Evolutionary conservation across 306 rosid species (phyloP).

Genomic region (Echinosophora koreensis): DNA sequence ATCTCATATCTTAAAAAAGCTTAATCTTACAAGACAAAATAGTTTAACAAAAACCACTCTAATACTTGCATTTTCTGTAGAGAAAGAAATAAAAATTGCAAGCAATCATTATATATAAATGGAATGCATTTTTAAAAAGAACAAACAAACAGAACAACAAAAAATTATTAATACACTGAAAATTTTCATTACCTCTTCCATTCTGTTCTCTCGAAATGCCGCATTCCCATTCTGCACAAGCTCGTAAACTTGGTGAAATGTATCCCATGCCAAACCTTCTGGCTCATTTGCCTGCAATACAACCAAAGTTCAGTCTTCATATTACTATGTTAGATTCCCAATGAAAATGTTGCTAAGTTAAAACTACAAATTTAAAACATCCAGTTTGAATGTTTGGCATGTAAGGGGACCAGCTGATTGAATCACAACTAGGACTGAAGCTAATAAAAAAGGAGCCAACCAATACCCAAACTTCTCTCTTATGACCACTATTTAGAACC

Average conservation of each 20-base stretch:
- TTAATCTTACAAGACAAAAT: neutral
- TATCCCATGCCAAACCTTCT: constrained; percentile 64
- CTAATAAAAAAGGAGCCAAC: constrained; percentile 9
- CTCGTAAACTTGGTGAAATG: constrained; percentile 61
- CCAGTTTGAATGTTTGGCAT: neutral
- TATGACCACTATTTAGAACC: neutral
- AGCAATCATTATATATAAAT: constrained; percentile 33
- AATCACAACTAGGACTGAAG: constrained; percentile 1
- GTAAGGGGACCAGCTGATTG: neutral
- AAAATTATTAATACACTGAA: constrained; percentile 3
- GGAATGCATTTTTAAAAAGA: constrained; percentile 17
- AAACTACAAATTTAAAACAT: constrained; percentile 25
- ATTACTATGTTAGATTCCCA: constrained; percentile 19
- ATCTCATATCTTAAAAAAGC: neutral
- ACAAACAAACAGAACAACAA: constrained; percentile 38
- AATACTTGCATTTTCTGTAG: neutral
- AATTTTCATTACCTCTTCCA: constrained; percentile 73
- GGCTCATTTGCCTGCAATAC: constrained; percentile 68
- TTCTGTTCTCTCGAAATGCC: constrained; percentile 67
- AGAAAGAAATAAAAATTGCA: constrained; percentile 15
- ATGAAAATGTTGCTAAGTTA: constrained; percentile 16
- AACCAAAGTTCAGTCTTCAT: constrained; percentile 45
- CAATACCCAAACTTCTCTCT: neutral
- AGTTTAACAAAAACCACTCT: constrained; percentile 16
- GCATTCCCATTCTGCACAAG: constrained; percentile 80